Percentiles rank a stretch among this genome's conserved stretches.
Conservation (phyloP, 139 green algal species). For the Haematococcus sp. region DNA sequence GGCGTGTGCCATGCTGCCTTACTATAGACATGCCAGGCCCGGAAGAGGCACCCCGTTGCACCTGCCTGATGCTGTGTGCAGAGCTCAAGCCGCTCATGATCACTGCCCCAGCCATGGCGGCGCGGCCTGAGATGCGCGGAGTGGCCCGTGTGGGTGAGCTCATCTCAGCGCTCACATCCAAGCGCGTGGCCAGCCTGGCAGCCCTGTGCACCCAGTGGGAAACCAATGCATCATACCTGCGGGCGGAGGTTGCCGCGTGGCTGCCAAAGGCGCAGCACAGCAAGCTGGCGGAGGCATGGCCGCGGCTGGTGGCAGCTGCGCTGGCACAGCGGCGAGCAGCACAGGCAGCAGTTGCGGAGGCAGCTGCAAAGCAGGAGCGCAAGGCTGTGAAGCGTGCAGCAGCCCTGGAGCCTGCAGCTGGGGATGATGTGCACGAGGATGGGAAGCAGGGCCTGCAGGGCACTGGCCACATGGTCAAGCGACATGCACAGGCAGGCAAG, state of each 20-base stretch:
- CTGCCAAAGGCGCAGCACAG: slow-evolving; percentile 35
- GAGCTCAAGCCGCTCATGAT: slow-evolving; percentile 29
- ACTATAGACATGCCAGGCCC: too few relatives aligned
- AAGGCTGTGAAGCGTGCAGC: too few relatives aligned
- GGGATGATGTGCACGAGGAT: too few relatives aligned
- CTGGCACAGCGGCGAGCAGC: not conserved
- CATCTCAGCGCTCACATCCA: slow-evolving; percentile 38
- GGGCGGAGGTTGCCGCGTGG: slow-evolving; percentile 59
- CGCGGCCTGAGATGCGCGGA: slow-evolving; percentile 49
- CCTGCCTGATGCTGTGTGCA: too few relatives aligned
- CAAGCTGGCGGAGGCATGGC: slow-evolving; percentile 54
- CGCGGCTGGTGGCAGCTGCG: slow-evolving; percentile 11
- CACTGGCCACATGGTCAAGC: too few relatives aligned
- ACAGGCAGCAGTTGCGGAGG: too few relatives aligned
- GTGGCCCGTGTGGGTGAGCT: slow-evolving; percentile 62
- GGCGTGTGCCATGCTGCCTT: too few relatives aligned
- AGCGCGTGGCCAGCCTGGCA: slow-evolving; percentile 35
- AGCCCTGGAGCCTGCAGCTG: too few relatives aligned
- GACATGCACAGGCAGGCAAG: too few relatives aligned
- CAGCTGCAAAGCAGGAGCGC: too few relatives aligned
- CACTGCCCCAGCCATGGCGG: slow-evolving; percentile 40
- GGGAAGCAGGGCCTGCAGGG: too few relatives aligned
- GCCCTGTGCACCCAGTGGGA: slow-evolving; percentile 48
- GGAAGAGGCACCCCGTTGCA: too few relatives aligned
- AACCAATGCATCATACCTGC: slow-evolving; percentile 39